phyloP scores from a whole-genome alignment of 2,329 filamentous ascomycete genomes.

The Pyrenophora teres region DNA sequence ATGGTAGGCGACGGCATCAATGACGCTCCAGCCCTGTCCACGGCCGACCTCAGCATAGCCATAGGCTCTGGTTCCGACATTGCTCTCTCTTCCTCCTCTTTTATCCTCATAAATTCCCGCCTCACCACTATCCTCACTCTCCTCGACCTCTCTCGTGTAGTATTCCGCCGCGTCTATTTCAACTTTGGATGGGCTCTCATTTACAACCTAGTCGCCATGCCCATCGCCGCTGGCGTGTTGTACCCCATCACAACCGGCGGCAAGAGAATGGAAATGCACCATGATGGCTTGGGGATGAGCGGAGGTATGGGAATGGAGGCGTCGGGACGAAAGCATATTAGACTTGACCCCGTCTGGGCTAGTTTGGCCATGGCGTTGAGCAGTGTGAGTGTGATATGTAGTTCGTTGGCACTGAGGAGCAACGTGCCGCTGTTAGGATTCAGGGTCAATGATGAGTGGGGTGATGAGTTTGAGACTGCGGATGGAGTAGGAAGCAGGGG shows the following conservation, averaged over 20 bases:
- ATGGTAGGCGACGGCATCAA: slow-evolving; percentile 91
- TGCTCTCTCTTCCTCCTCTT: slow-evolving; percentile 78
- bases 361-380: slow-evolving; percentile 90
- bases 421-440: slow-evolving; percentile 53
- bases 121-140: slow-evolving; percentile 73
- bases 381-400: slow-evolving; percentile 84
- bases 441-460: slow-evolving; percentile 17
- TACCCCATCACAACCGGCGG: slow-evolving; percentile 61
- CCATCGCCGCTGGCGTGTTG: slow-evolving; percentile 78
- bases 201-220: slow-evolving; percentile 79
- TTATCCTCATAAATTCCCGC: slow-evolving; percentile 76
- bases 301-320: slow-evolving; percentile 46
- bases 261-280: slow-evolving; percentile 54
- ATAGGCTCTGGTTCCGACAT: slow-evolving; percentile 82
- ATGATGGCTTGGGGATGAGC: slow-evolving; percentile 38
- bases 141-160: slow-evolving; percentile 69
- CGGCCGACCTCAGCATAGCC: slow-evolving; percentile 81
- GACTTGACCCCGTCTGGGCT: slow-evolving; percentile 82
- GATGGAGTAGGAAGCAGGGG: too few species aligned
- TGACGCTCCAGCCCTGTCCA: slow-evolving; percentile 78
- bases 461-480: not conserved
- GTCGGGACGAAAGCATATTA: slow-evolving; percentile 58
- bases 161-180: slow-evolving; percentile 78
- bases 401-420: slow-evolving; percentile 73
- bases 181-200: slow-evolving; percentile 86